Evolutionary conservation across 106 monocot genomes (phyloP).

Genomic region (Ottelia alismoides): DNA sequence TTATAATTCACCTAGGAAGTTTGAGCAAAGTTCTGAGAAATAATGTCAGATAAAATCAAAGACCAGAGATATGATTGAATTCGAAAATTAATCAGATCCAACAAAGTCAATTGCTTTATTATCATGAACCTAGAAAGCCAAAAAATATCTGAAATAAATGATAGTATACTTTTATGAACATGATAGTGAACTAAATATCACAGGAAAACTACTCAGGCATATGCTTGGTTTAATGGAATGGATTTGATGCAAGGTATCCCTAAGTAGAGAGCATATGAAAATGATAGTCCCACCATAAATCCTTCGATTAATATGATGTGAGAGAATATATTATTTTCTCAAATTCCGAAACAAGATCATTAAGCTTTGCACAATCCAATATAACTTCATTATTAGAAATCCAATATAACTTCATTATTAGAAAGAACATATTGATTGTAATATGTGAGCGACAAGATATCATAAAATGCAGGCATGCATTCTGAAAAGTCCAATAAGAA

Average conservation of each 20-base stretch:
- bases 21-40: no score
- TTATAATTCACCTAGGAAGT: no score
- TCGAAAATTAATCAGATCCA: no score
- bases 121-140: no score
- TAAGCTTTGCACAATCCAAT: conserved; percentile 25
- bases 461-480: conserved; percentile 32
- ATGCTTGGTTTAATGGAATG: conserved; percentile 28
- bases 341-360: conserved; percentile 32
- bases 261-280: conserved; percentile 40
- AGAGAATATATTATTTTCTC: conserved; percentile 34
- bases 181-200: conserved; percentile 42
- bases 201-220: conserved; percentile 42
- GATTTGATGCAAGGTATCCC: conserved; percentile 33
- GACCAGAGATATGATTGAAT: no score
- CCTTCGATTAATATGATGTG: conserved; percentile 37
- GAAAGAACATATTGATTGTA: conserved; percentile 38
- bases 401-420: no score
- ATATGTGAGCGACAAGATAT: conserved; percentile 29
- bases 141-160: no score
- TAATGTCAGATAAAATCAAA: no score
- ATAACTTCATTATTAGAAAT: no score
- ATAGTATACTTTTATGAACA: no score
- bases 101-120: no score
- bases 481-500: no score
- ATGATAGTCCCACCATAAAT: conserved; percentile 48